phyloP scores from a whole-genome alignment of 495 filamentous ascomycete species.

The Talaromyces nanjingensis region DNA sequence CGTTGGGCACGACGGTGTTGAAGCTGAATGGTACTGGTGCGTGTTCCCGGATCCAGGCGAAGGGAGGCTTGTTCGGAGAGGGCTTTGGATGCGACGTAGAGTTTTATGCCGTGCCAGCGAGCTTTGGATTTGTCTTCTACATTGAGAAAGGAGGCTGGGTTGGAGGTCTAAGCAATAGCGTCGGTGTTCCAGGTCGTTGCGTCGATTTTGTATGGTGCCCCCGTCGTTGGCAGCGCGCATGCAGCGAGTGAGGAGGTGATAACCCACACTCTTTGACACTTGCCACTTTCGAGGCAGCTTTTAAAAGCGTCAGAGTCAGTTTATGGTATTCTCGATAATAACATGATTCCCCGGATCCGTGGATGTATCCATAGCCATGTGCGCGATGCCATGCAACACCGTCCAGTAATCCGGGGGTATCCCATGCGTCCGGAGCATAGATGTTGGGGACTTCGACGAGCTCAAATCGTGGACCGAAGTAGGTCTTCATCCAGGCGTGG shows the following conservation, averaged over 20 bases:
- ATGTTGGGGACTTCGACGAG: no score
- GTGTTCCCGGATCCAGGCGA: conserved; percentile 41
- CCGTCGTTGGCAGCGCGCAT: background rate
- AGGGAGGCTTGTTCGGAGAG: conserved; percentile 40
- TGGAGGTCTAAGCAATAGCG: conserved; percentile 13
- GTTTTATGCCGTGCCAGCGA: conserved; percentile 12
- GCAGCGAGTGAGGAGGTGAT: background rate
- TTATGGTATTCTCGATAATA: background rate
- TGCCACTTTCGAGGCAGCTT: background rate
- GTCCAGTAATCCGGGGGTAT: no score
- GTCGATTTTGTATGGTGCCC: background rate
- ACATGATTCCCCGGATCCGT: background rate
- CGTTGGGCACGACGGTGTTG: conserved; percentile 41
- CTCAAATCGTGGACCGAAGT: no score
- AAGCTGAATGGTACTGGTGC: conserved; percentile 34
- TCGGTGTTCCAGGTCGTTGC: conserved; percentile 31
- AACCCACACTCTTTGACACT: conserved; percentile 2
- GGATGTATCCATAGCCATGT: background rate
- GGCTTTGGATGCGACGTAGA: conserved; percentile 47
- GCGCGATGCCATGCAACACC: no score
- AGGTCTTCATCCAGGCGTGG: no score
- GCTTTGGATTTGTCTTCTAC: background rate
- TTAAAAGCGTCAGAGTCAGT: background rate
- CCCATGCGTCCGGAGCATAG: no score
- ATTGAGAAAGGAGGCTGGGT: background rate